phyloP scores from a whole-genome alignment of 1,139 yeast species.

The Yamadazyma pseudoaaseri region DNA sequence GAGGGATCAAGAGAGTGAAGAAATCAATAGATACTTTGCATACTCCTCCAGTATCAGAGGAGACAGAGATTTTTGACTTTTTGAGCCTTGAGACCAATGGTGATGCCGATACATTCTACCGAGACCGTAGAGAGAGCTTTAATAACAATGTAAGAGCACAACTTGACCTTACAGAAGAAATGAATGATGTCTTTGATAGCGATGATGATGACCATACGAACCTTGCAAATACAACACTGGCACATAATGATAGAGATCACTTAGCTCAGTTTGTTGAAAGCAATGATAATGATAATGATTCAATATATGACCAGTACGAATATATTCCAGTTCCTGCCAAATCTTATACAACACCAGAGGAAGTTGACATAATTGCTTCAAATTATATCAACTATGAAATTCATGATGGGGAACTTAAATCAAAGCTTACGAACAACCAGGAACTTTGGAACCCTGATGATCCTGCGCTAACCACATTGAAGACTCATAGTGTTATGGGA shows the following conservation, averaged over 20 bases:
- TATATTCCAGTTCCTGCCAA: not conserved
- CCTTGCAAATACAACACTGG: not conserved
- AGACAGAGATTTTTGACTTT: constrained; percentile 15
- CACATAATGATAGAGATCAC: not conserved
- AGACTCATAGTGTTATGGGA: not conserved
- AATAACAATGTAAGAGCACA: constrained; percentile 6
- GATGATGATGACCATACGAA: constrained; percentile 1
- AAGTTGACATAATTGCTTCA: not conserved
- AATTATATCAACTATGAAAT: constrained; percentile 1
- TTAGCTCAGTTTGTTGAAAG: not conserved
- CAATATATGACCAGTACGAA: not conserved
- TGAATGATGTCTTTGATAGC: constrained; percentile 1
- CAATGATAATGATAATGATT: not conserved
- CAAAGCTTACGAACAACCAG: not conserved
- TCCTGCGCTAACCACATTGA: not conserved
- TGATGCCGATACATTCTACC: constrained; percentile 28
- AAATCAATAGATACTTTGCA: constrained; percentile 2
- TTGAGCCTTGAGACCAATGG: constrained; percentile 14
- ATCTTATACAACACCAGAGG: not conserved
- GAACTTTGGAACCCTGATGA: constrained; percentile 1
- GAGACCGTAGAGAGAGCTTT: constrained; percentile 23
- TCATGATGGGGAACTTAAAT: constrained; percentile 1
- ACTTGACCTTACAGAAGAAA: constrained; percentile 2
- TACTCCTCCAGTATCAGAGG: constrained; percentile 4
- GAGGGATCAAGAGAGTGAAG: constrained; percentile 6